Percentiles rank a stretch among this genome's conserved stretches.
Evolutionary conservation across 1,284 basidiomycete genomes (phyloP).

Genomic region (Rhodotorula sp.): DNA sequence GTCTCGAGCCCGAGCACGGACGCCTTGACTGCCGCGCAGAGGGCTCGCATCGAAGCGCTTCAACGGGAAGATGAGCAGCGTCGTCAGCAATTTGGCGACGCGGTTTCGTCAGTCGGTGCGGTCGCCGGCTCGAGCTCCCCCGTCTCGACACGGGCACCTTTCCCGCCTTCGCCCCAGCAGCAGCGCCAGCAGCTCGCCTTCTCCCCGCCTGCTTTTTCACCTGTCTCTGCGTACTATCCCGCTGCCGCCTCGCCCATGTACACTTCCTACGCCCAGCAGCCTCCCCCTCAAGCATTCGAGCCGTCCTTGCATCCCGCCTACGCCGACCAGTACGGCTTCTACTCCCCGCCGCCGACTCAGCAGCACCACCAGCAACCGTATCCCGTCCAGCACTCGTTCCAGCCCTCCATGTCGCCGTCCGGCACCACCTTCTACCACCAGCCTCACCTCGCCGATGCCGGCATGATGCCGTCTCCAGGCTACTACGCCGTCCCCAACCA

Average conservation of each 20-base stretch:
- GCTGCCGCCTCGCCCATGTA: neutral
- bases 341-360: neutral
- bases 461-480: too few relatives aligned
- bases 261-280: neutral
- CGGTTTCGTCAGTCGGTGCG: neutral
- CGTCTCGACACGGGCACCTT: neutral
- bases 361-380: neutral
- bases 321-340: neutral
- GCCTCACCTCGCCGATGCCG: neutral
- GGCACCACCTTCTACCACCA: neutral
- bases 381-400: too few relatives aligned
- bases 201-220: too few relatives aligned
- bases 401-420: too few relatives aligned
- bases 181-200: neutral
- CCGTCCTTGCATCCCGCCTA: neutral
- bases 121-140: neutral
- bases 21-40: neutral
- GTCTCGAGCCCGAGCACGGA: neutral
- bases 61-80: neutral
- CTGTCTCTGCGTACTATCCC: neutral
- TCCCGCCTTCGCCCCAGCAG: neutral
- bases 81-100: neutral
- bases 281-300: neutral
- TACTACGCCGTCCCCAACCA: too few relatives aligned
- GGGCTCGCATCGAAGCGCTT: neutral